phyloP scores from a whole-genome alignment of 352 stramenopile species.

The Globisporangium recalcitrans region DNA sequence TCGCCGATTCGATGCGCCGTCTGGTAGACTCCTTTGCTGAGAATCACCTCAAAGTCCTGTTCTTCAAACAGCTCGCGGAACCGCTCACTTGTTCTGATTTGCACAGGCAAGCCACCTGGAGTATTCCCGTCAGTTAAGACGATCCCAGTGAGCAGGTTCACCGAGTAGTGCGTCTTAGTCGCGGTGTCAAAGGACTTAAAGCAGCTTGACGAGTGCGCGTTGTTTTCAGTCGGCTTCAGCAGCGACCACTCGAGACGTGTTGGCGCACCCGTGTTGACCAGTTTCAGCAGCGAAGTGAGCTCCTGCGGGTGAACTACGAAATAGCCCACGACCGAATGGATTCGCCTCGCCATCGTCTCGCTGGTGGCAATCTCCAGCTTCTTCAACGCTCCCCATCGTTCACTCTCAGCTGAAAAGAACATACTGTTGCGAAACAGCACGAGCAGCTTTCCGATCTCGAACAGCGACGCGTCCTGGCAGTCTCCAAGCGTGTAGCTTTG shows the following conservation, averaged over 20 bases:
- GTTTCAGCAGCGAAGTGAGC: constrained; percentile 16
- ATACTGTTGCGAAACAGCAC: constrained; percentile 35
- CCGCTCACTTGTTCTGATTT: constrained; percentile 23
- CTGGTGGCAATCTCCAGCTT: constrained; percentile 10
- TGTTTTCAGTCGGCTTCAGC: background rate
- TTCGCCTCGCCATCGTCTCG: constrained; percentile 29
- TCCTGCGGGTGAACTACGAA: background rate
- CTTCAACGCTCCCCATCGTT: background rate
- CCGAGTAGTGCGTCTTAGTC: constrained; percentile 23
- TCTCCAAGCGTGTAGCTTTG: constrained; percentile 24
- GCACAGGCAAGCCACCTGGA: constrained; percentile 27
- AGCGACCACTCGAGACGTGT: constrained; percentile 7
- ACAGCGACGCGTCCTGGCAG: background rate
- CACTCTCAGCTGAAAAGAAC: constrained; percentile 4
- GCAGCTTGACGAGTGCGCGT: constrained; percentile 16
- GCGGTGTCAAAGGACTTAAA: constrained; percentile 26
- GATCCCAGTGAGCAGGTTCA: constrained; percentile 43
- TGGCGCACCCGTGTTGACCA: constrained; percentile 22
- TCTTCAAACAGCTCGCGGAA: constrained; percentile 38
- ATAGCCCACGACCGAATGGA: background rate
- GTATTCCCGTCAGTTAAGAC: constrained; percentile 34
- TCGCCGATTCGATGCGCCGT: constrained; percentile 21
- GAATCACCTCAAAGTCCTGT: constrained; percentile 45
- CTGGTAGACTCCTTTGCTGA: constrained; percentile 22
- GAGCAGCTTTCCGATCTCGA: constrained; percentile 38